Conservation (phyloP, 2,329 filamentous ascomycete species). For the Colletotrichum agaves region DNA sequence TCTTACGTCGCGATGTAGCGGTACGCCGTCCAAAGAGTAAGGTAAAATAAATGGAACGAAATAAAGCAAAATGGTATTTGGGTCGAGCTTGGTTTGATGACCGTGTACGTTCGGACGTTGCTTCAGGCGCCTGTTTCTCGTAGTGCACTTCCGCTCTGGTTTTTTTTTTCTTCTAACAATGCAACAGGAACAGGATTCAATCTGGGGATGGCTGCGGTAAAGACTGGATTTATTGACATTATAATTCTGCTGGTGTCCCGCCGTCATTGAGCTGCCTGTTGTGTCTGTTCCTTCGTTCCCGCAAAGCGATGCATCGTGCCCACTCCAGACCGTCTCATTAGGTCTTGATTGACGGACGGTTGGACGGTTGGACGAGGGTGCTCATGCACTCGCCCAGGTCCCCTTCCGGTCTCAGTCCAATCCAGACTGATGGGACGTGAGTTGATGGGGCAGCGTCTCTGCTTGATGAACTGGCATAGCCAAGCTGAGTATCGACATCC, state of each 20-base stretch:
- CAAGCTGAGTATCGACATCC: conserved; percentile 31
- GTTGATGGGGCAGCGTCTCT: conserved; percentile 34
- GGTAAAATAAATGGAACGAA: neutral
- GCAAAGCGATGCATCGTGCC: conserved; percentile 12
- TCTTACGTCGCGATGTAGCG: neutral
- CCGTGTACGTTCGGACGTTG: conserved; percentile 32
- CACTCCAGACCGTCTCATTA: conserved; percentile 9
- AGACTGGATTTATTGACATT: conserved; percentile 21
- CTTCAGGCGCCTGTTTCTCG: conserved; percentile 14
- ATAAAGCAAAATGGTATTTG: conserved; percentile 3
- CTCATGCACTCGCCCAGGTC: conserved; percentile 22
- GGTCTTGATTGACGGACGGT: conserved; percentile 31
- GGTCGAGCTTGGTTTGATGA: conserved; percentile 34
- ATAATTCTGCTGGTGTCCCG: conserved; percentile 17
- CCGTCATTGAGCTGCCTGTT: conserved; percentile 31
- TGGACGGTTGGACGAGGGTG: conserved; percentile 27
- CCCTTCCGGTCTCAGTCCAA: conserved; percentile 23
- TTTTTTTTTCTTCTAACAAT: conserved; percentile 3
- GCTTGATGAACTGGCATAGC: conserved; percentile 37
- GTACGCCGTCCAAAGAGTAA: neutral
- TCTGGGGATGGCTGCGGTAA: conserved; percentile 16
- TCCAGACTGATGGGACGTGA: conserved; percentile 28
- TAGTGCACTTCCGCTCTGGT: conserved; percentile 2
- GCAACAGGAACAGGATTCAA: conserved; percentile 1
- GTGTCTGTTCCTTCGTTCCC: conserved; percentile 28